These are phyloP conservation scores for Podospora pseudopauciseta DNA, from an alignment of 495 filamentous ascomycete genomes.

Conservation along the genomic window DNA sequence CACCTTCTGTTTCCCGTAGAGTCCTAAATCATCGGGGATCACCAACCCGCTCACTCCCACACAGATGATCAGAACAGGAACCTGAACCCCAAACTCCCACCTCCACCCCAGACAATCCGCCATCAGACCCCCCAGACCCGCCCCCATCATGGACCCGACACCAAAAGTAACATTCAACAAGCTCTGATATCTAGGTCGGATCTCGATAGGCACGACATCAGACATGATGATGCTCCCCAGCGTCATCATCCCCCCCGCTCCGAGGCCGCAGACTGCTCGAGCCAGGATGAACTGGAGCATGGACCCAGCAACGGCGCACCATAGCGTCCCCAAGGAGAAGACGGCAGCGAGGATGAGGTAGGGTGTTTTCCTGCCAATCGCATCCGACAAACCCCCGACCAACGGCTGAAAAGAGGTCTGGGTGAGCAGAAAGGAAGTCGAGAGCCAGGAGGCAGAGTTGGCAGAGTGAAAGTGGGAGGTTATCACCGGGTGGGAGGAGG, in stretches of 20 bases:
- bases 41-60: conserved; percentile 53
- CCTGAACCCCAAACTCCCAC: conserved; percentile 64
- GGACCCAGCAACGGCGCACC: conserved; percentile 68
- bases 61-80: conserved; percentile 60
- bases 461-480: conserved; percentile 73
- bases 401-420: conserved; percentile 71
- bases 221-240: conserved; percentile 70
- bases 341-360: conserved; percentile 61
- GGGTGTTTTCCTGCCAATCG: conserved; percentile 64
- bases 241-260: conserved; percentile 68
- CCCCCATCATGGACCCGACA: conserved; percentile 57
- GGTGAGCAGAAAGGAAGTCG: conserved; percentile 74
- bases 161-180: conserved; percentile 70
- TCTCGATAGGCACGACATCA: conserved; percentile 71
- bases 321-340: conserved; percentile 63
- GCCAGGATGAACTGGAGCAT: conserved; percentile 72
- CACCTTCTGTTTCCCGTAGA: conserved; percentile 48
- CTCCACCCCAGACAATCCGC: conserved; percentile 74
- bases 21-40: conserved; percentile 58
- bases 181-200: conserved; percentile 70
- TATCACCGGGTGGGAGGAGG: conserved; percentile 75
- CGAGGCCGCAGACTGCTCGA: conserved; percentile 68
- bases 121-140: conserved; percentile 68
- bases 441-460: conserved; percentile 76
- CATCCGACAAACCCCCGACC: conserved; percentile 68